A percentile compares a stretch with the other conserved stretches of the same genome.
Conservation (phyloP, 768 basidiomycete species). For the Rhodocollybia butyracea region DNA sequence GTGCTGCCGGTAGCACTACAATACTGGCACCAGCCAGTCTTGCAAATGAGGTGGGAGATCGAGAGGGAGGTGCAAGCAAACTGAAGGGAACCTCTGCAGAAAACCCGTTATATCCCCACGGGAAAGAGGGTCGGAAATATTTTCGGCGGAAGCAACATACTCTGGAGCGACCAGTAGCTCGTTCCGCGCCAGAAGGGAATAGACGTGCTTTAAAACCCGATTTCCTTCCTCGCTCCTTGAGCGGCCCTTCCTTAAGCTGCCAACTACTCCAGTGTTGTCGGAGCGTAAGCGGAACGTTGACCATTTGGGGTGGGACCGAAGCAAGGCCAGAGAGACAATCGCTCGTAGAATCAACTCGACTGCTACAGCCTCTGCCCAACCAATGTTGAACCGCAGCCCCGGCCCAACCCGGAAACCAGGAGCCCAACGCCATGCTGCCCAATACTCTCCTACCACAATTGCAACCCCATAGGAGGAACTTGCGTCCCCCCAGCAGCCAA, state of each 20-base stretch:
- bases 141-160: slow-evolving; percentile 20
- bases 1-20: background rate
- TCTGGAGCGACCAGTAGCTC: slow-evolving; percentile 9
- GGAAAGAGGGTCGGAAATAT: slow-evolving; percentile 30
- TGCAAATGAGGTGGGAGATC: slow-evolving; percentile 14
- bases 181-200: slow-evolving; percentile 12
- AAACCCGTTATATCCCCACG: slow-evolving; percentile 23
- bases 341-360: slow-evolving; percentile 36
- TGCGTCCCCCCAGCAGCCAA: slow-evolving; percentile 33
- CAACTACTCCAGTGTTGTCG: too few species aligned
- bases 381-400: slow-evolving; percentile 6
- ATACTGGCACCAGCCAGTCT: slow-evolving; percentile 10
- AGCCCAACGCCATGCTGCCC: slow-evolving; percentile 27
- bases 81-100: slow-evolving; percentile 13
- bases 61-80: slow-evolving; percentile 1
- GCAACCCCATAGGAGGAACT: slow-evolving; percentile 33
- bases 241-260: slow-evolving; percentile 24
- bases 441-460: slow-evolving; percentile 22
- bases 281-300: too few species aligned
- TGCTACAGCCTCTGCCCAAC: slow-evolving; percentile 21
- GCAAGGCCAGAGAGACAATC: too few species aligned
- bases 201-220: slow-evolving; percentile 23
- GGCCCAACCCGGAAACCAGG: slow-evolving; percentile 26
- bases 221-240: slow-evolving; percentile 25
- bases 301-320: too few species aligned